A percentile compares a stretch with the other conserved stretches of the same genome.
Evolutionary conservation across 306 rosid genomes (phyloP).

Genomic region (Quercus alba): DNA sequence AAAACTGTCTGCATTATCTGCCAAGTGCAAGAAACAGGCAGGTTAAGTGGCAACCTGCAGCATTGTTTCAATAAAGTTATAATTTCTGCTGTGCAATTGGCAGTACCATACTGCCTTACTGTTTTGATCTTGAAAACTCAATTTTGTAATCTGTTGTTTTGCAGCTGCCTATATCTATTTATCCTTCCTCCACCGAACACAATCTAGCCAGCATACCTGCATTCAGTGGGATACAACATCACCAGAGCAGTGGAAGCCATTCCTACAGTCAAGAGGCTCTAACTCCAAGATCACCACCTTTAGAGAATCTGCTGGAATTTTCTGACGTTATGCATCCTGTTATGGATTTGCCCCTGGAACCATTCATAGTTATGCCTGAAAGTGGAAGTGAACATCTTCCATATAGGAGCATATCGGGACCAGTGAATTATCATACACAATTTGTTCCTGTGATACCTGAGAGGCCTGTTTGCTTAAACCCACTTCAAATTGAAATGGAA

Average conservation of each 20-base stretch:
- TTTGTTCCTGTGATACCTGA: slow-evolving; percentile 17
- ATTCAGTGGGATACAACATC: slow-evolving; percentile 2
- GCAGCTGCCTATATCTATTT: slow-evolving; percentile 18
- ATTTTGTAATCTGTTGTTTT: slow-evolving; percentile 14
- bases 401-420: not conserved
- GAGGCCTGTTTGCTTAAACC: slow-evolving; percentile 8
- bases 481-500: slow-evolving; percentile 27
- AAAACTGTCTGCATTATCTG: not conserved
- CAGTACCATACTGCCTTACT: not conserved
- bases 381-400: slow-evolving; percentile 13
- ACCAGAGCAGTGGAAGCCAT: slow-evolving; percentile 8
- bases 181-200: slow-evolving; percentile 16
- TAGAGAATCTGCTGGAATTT: not conserved
- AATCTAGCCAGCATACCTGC: slow-evolving; percentile 6
- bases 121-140: slow-evolving; percentile 9
- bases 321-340: not conserved
- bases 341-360: slow-evolving; percentile 13
- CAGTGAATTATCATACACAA: not conserved
- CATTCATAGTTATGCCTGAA: not conserved
- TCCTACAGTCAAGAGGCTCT: not conserved
- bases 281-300: slow-evolving; percentile 8
- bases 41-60: not conserved
- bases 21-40: not conserved
- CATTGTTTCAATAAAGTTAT: not conserved
- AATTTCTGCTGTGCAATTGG: not conserved